These are phyloP conservation scores for Clathrus columnatus DNA, from an alignment of 768 basidiomycete genomes.

Conservation along the genomic window DNA sequence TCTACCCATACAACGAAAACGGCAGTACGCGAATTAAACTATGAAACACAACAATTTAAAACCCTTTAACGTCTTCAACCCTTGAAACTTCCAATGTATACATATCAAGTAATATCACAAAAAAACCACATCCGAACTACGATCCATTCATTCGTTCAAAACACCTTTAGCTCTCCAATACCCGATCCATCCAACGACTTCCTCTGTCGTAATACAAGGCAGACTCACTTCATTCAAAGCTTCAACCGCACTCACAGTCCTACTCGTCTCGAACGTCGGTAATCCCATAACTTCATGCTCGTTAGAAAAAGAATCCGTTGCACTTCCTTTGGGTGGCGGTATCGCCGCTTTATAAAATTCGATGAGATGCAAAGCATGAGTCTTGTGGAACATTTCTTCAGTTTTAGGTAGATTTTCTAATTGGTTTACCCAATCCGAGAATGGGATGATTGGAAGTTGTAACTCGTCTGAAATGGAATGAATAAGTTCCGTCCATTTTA, in stretches of 20 bases:
- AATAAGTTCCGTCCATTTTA: conserved; percentile 14
- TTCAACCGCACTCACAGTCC: background rate
- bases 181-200: background rate
- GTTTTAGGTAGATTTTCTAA: conserved; percentile 4
- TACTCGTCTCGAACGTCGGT: background rate
- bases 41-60: no score
- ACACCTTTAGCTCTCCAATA: no score
- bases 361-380: conserved; percentile 22
- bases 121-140: no score
- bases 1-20: no score
- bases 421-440: conserved; percentile 19
- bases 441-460: conserved; percentile 20
- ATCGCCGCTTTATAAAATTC: conserved; percentile 16
- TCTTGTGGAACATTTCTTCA: conserved; percentile 9
- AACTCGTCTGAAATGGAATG: conserved; percentile 11
- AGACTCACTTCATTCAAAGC: background rate
- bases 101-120: no score
- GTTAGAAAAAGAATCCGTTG: background rate
- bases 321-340: background rate
- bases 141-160: no score
- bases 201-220: background rate
- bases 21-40: no score
- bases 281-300: background rate
- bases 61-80: no score
- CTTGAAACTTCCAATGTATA: no score